These are phyloP conservation scores for Phytophthora vignae DNA, from an alignment of 352 stramenopile species.

Conservation along the genomic window DNA sequence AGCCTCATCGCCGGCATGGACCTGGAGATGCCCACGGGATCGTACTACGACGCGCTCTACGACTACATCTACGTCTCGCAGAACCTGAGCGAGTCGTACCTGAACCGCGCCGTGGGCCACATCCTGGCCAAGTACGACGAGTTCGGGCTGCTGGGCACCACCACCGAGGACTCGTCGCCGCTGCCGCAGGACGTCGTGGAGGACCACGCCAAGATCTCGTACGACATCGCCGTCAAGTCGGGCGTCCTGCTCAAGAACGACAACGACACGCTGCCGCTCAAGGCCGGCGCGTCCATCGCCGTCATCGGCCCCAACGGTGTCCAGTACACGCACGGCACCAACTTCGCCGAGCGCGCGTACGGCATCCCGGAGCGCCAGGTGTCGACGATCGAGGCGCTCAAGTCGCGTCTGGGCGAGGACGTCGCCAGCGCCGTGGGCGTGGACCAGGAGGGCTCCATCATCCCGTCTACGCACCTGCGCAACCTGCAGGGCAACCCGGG, in stretches of 20 bases:
- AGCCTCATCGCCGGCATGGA: constrained; percentile 44
- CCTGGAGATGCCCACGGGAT: constrained; percentile 40
- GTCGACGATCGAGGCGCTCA: constrained; percentile 34
- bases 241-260: constrained; percentile 43
- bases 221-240: constrained; percentile 47
- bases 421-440: constrained; percentile 37
- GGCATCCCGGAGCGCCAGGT: constrained; percentile 38
- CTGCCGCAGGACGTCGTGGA: constrained; percentile 33
- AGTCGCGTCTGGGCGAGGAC: constrained; percentile 35
- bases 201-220: constrained; percentile 35
- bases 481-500: constrained; percentile 35
- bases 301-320: constrained; percentile 45
- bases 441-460: constrained; percentile 40
- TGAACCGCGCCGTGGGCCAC: constrained; percentile 39
- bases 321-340: constrained; percentile 45
- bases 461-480: constrained; percentile 40
- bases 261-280: constrained; percentile 34
- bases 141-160: constrained; percentile 38
- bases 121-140: constrained; percentile 47
- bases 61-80: constrained; percentile 47
- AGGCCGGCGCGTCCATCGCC: constrained; percentile 28
- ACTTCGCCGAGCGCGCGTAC: constrained; percentile 43
- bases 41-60: constrained; percentile 44
- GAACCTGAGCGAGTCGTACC: constrained; percentile 45
- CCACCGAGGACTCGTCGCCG: constrained; percentile 31